phyloP scores from a whole-genome alignment of 2,329 filamentous ascomycete species.

The Sporothrix sp. region DNA sequence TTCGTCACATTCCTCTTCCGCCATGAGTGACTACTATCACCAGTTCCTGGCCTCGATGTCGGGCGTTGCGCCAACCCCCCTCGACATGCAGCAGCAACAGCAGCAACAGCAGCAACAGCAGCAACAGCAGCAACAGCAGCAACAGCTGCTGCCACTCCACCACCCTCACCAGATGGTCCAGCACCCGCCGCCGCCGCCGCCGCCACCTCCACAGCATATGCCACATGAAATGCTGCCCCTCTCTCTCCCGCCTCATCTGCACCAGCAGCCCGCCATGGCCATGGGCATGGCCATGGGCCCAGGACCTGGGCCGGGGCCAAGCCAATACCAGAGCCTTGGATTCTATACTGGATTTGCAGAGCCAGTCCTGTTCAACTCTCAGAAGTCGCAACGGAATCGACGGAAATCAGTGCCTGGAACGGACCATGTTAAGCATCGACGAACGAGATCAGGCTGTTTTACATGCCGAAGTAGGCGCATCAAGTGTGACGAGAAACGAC shows the following conservation, averaged over 20 bases:
- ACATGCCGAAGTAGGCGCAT: constrained; percentile 85
- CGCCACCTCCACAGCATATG: constrained; percentile 25
- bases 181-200: constrained; percentile 19
- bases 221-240: constrained; percentile 22
- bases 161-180: background rate
- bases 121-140: constrained; percentile 8
- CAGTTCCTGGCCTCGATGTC: constrained; percentile 45
- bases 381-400: constrained; percentile 40
- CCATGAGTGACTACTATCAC: constrained; percentile 49
- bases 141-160: background rate
- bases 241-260: constrained; percentile 9
- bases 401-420: constrained; percentile 41
- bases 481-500: constrained; percentile 87
- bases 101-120: constrained; percentile 4
- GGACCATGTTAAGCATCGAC: constrained; percentile 82
- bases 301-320: constrained; percentile 23
- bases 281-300: constrained; percentile 23
- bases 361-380: constrained; percentile 35
- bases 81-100: constrained; percentile 2
- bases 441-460: constrained; percentile 86
- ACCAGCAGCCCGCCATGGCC: constrained; percentile 25
- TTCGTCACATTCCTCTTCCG: background rate
- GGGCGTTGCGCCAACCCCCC: constrained; percentile 26
- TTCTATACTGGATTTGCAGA: constrained; percentile 44
- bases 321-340: constrained; percentile 37